Evolutionary conservation across 371 early-diverging fungal genomes (phyloP), one percentile per base, ranked within the genome.

Genomic region (Mucor saturninus): DNA sequence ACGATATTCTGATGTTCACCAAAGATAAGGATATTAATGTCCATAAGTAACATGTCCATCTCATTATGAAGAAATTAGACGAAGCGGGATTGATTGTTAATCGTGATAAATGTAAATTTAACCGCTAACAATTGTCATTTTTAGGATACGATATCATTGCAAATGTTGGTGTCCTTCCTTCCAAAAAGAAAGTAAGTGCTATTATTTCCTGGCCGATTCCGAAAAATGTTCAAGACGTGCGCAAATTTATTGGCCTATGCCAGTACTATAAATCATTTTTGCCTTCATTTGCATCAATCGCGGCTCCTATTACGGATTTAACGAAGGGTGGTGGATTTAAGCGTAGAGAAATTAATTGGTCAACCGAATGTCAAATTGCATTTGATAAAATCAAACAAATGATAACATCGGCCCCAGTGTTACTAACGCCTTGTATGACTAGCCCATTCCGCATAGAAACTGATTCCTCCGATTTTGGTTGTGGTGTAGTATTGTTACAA

Each of bases 1-100:
- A 91, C 61, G 83, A 88, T 64, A 79, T 86, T 2, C 62, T 88
- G 0, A 80, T 91, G n/a, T 88, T 72, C 56, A 77, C 77, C 2
- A 59, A 72, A 13, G 48, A 64, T 45, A 8, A 62, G 0, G 51
- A 81, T 1, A 65, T 89, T 0, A 70, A 52, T 55, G 0, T 66
- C 69, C 86, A 88, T 53, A 28, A 59, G 1, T 6, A 46, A 7
- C 76, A 87, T 58, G 9, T 84, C 8, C 13, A 54, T 1, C 13
- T 14, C 2, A 78, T 86, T 4, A 61, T 86, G 7, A 66, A 0
- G 51, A 67, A n/a, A 8, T 68, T 88, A 5, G 37, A 56, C 9
- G 30, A 54, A 1, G 46, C 77, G 2, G 50, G 75, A 7, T 45
- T 56, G 69, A 4, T 59, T 85, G 11, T 68, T 50, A 14, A 61